A percentile compares a stretch with the other conserved stretches of the same genome.
Evolutionary conservation across 129 eudicot genomes (phyloP).

Genomic region (Chrysanthemum makinoi): DNA sequence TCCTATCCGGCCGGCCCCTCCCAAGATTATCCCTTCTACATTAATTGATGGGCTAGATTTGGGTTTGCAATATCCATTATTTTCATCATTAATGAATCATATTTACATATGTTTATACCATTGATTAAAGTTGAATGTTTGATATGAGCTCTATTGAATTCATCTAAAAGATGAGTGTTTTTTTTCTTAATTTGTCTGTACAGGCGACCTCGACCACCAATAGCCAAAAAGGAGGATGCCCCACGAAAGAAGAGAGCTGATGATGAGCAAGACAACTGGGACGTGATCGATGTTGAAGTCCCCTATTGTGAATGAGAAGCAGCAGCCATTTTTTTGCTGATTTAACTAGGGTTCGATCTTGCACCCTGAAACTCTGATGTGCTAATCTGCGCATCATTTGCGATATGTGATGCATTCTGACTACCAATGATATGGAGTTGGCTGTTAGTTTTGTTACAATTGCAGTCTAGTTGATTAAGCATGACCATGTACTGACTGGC

Average conservation of each 20-base stretch:
- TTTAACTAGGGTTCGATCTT: conserved; percentile 19
- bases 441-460: conserved; percentile 12
- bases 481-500: conserved; percentile 1
- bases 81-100: background rate
- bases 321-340: background rate
- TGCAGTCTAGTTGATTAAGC: background rate
- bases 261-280: conserved; percentile 64
- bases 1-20: no score
- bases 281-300: conserved; percentile 38
- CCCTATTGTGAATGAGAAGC: conserved; percentile 41
- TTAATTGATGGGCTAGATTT: background rate
- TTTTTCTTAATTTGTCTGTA: background rate
- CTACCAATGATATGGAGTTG: conserved; percentile 9
- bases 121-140: background rate
- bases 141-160: background rate
- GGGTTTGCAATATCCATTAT: background rate
- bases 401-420: conserved; percentile 26
- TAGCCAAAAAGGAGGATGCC: conserved; percentile 27
- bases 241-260: conserved; percentile 29
- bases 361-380: conserved; percentile 23
- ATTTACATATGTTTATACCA: background rate
- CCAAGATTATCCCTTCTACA: no score
- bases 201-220: conserved; percentile 36
- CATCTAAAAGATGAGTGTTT: background rate
- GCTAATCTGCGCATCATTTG: conserved; percentile 12